Evolutionary conservation across 345 rosid genomes (phyloP).

Genomic region (Sisymbrium altissimum): DNA sequence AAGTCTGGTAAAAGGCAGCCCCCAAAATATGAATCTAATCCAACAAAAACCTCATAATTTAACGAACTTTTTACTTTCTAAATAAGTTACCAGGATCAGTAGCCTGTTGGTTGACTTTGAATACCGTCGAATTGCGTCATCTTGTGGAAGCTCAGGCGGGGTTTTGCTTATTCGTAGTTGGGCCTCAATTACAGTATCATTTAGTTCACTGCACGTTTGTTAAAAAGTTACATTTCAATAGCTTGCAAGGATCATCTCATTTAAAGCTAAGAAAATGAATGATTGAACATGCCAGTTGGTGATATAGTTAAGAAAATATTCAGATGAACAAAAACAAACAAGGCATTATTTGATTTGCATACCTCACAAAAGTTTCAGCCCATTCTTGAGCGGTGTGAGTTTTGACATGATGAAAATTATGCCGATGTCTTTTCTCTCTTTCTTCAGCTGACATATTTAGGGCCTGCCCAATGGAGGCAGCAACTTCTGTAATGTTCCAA

Average conservation of each 20-base stretch:
- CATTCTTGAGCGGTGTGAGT: slow-evolving; percentile 97
- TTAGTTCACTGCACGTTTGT: slow-evolving; percentile 70
- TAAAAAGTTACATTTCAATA: slow-evolving; percentile 14
- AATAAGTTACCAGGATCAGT: slow-evolving; percentile 70
- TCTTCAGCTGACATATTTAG: slow-evolving; percentile 75
- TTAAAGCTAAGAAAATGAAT: background rate
- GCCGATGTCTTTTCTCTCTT: slow-evolving; percentile 87
- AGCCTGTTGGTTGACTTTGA: slow-evolving; percentile 71
- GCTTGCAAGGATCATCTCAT: background rate
- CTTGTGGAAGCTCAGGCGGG: slow-evolving; percentile 81
- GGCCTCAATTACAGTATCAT: slow-evolving; percentile 97
- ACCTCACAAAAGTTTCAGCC: slow-evolving; percentile 99
- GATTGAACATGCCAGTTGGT: background rate
- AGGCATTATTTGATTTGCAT: background rate
- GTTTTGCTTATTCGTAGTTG: slow-evolving; percentile 88
- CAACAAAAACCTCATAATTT: background rate
- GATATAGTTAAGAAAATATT: too few relatives aligned
- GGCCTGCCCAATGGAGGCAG: slow-evolving; percentile 84
- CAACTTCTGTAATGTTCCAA: slow-evolving; percentile 99
- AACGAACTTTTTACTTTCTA: background rate
- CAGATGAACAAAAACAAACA: background rate
- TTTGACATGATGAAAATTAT: slow-evolving; percentile 73
- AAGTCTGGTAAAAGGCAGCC: background rate
- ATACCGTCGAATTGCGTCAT: slow-evolving; percentile 65
- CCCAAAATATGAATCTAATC: background rate